Evolutionary conservation across 1,284 basidiomycete species (phyloP).

Genomic region (Ganoderma multipileum): DNA sequence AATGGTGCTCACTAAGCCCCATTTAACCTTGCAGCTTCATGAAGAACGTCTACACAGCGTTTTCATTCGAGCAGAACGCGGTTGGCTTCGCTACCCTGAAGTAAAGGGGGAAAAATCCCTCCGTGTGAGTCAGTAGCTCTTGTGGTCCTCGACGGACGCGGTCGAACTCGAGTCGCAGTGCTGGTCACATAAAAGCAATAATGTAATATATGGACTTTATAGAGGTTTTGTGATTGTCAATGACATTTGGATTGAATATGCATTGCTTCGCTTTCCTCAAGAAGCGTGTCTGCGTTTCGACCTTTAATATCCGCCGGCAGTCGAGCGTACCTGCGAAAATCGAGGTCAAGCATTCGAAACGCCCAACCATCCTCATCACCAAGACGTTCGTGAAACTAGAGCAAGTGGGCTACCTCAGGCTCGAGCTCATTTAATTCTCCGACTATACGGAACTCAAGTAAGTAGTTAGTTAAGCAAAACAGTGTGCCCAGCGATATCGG

Average conservation of each 20-base stretch:
- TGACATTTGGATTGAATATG: not conserved
- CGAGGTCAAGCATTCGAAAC: no score
- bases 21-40: slow-evolving; percentile 7
- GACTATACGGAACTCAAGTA: no score
- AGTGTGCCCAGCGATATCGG: no score
- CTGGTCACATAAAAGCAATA: not conserved
- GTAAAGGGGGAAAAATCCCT: slow-evolving; percentile 12
- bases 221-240: not conserved
- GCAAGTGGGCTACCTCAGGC: no score
- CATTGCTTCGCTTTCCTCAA: no score
- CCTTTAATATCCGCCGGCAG: no score
- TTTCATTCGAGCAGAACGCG: slow-evolving; percentile 17
- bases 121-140: not conserved
- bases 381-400: no score
- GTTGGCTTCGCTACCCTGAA: slow-evolving; percentile 25
- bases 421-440: no score
- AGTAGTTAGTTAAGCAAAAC: no score
- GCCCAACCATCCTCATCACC: no score
- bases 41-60: slow-evolving; percentile 30
- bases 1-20: not conserved
- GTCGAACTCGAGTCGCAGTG: not conserved
- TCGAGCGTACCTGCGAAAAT: no score
- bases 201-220: not conserved
- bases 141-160: not conserved
- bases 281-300: no score